Percentiles rank a stretch among this genome's conserved stretches.
phyloP scores from a whole-genome alignment of 345 rosid genomes.

The Camelina laxa region DNA sequence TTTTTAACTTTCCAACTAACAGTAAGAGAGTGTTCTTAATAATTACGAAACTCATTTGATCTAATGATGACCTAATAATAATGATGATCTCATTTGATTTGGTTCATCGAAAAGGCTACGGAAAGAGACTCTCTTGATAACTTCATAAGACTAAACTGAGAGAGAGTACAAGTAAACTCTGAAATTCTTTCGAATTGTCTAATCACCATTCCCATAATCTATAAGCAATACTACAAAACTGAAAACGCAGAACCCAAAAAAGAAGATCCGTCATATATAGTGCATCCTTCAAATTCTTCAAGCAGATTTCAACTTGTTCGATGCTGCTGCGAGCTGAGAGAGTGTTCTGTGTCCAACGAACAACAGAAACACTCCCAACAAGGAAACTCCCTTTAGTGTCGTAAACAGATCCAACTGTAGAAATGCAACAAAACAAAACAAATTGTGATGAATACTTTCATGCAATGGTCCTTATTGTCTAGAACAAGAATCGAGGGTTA shows the following conservation, averaged over 20 bases:
- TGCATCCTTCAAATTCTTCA: constrained; percentile 33
- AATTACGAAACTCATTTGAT: not conserved
- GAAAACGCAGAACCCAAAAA: constrained; percentile 12
- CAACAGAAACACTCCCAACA: constrained; percentile 82
- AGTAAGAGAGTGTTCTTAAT: not conserved
- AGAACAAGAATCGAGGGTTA: constrained; percentile 1
- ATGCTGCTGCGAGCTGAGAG: constrained; percentile 74
- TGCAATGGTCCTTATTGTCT: constrained; percentile 2
- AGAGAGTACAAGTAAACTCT: constrained; percentile 12
- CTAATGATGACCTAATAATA: not conserved
- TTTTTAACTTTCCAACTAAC: not conserved
- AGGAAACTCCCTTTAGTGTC: constrained; percentile 73
- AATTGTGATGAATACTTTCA: not conserved
- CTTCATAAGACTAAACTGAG: constrained; percentile 37
- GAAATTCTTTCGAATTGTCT: constrained; percentile 10
- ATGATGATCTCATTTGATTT: constrained; percentile 17
- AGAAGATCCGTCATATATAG: not conserved
- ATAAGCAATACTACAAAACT: constrained; percentile 44
- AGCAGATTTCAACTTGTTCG: constrained; percentile 85
- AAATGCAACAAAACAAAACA: constrained; percentile 8
- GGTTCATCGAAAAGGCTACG: too few relatives aligned
- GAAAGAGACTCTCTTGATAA: constrained; percentile 6
- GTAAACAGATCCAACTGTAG: constrained; percentile 91
- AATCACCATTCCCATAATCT: constrained; percentile 25
- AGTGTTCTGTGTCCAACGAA: constrained; percentile 87